Conservation (phyloP, 331 rosid species). For the Telfairia occidentalis region DNA sequence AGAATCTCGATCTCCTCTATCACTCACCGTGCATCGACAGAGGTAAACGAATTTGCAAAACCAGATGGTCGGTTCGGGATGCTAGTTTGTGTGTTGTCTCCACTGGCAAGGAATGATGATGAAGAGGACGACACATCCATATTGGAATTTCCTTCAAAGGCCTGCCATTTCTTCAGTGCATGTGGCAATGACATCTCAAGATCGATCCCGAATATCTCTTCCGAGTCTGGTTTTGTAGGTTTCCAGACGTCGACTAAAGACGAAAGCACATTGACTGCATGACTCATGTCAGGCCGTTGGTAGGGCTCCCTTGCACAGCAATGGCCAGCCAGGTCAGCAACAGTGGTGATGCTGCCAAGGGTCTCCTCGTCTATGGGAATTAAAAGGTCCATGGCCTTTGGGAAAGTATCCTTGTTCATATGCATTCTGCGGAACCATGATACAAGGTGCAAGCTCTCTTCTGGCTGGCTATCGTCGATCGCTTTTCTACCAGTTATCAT, state of each 20-base stretch:
- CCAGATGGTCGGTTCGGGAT: constrained; percentile 32
- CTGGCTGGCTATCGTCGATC: constrained; percentile 58
- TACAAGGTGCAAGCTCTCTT: constrained; percentile 72
- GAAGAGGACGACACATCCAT: constrained; percentile 18
- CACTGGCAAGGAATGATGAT: constrained; percentile 13
- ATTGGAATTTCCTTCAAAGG: constrained; percentile 33
- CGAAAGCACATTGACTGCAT: constrained; percentile 61
- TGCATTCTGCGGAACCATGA: constrained; percentile 66
- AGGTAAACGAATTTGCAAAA: constrained; percentile 40
- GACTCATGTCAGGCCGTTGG: constrained; percentile 85
- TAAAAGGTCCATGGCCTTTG: constrained; percentile 39
- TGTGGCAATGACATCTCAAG: constrained; percentile 50
- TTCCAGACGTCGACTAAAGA: constrained; percentile 74
- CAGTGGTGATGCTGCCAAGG: constrained; percentile 29
- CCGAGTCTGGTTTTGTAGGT: constrained; percentile 35
- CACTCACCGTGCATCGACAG: constrained; percentile 30
- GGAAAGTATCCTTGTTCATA: constrained; percentile 26
- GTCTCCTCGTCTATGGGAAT: constrained; percentile 49
- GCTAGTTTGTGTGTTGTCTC: constrained; percentile 50
- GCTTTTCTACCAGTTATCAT: constrained; percentile 70
- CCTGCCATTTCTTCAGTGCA: constrained; percentile 63
- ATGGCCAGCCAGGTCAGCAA: constrained; percentile 76
- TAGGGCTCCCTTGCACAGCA: constrained; percentile 69
- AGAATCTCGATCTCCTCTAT: not conserved
- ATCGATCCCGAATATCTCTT: constrained; percentile 42